phyloP scores from a whole-genome alignment of 176 grass and related monocot species.

The Cenchrus fungigraminus region DNA sequence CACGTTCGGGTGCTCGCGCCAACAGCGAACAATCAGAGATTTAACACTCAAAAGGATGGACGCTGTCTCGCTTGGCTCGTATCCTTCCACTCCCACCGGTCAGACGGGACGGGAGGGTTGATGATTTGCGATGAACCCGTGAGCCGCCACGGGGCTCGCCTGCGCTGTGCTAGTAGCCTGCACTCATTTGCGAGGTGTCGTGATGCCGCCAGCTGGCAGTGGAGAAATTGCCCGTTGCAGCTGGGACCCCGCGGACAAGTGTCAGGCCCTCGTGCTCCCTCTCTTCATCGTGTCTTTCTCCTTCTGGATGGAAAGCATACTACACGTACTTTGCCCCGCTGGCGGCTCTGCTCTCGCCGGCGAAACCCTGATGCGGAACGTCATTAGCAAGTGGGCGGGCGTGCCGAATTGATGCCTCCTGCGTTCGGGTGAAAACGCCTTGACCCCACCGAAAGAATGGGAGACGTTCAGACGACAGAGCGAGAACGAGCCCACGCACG shows the following conservation, averaged over 20 bases:
- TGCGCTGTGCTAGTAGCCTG: background rate
- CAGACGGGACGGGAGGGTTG: background rate
- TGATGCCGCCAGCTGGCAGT: background rate
- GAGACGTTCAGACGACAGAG: too few relatives aligned
- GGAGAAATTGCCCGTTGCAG: background rate
- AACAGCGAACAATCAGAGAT: background rate
- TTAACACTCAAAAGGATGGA: background rate
- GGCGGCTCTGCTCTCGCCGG: background rate
- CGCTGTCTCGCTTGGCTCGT: background rate
- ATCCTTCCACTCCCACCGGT: background rate
- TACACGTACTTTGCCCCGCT: background rate
- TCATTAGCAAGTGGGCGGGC: background rate
- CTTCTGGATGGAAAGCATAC: constrained; percentile 24
- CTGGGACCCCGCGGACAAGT: background rate
- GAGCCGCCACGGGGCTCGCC: background rate
- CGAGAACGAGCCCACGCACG: background rate
- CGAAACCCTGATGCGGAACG: background rate
- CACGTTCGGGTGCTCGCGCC: too few relatives aligned
- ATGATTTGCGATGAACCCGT: background rate
- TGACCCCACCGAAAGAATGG: background rate
- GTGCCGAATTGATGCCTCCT: background rate
- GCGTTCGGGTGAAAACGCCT: background rate
- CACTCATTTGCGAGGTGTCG: background rate
- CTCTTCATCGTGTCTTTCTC: background rate
- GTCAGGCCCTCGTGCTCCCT: background rate